A percentile compares a stretch with the other conserved stretches of the same genome.
Conservation (phyloP, 179 eudicot species). For the Heliamphora pulchella region DNA sequence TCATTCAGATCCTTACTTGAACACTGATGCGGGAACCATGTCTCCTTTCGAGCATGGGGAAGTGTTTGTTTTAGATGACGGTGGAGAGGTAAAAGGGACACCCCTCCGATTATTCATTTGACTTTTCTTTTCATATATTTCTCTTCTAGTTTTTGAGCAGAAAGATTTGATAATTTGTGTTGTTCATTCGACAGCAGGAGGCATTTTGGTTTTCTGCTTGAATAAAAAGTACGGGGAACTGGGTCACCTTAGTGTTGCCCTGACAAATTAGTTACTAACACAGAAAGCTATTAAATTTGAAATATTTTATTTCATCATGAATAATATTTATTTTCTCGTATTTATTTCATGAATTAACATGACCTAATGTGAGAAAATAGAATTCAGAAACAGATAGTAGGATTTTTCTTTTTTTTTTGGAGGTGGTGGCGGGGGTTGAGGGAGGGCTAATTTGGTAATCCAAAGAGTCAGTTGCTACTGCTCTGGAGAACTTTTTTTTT, state of each 20-base stretch:
- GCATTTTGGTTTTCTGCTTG: neutral
- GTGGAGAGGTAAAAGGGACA: conserved; percentile 71
- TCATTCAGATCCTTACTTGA: conserved; percentile 83
- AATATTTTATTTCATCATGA: neutral
- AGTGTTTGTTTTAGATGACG: conserved; percentile 88
- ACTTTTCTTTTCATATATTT: neutral
- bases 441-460: too few species aligned
- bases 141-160: neutral
- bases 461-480: neutral
- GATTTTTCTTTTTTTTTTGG: neutral
- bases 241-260: neutral
- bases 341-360: neutral
- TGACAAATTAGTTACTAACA: neutral
- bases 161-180: neutral
- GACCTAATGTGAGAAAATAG: neutral
- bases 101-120: neutral
- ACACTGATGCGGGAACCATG: conserved; percentile 98
- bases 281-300: neutral
- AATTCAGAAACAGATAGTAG: neutral
- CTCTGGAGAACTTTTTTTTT: too few species aligned
- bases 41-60: conserved; percentile 98
- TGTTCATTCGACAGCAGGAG: neutral
- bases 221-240: neutral
- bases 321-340: neutral
- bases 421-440: too few species aligned